Base-by-base conservation (phyloP, 495 filamentous ascomycete genomes). In the Corynascus novoguineensis region DNA sequence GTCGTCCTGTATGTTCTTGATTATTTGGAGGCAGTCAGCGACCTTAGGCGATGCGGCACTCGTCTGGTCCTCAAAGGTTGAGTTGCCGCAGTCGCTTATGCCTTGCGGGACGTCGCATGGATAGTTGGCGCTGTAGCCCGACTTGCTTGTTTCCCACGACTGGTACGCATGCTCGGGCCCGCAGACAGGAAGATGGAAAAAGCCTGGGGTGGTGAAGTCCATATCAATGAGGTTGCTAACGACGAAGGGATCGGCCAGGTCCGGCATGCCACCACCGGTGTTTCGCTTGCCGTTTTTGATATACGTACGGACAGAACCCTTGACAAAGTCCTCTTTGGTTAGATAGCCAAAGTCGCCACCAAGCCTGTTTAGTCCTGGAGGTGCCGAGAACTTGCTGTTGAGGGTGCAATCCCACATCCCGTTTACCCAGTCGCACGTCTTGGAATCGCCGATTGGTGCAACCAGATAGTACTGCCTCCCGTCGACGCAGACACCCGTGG, bases 1-100 rank as follows among this genome's bases (percentile, higher is more conserved):
- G 24, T 55, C 11, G 49, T 61, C 64, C 57, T 70, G 40, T 54
- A 73, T 70, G 49, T 73, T 75, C 17, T 53, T 57, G 31, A 71
- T 58, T 51, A 73, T 71, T 10, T 48, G 25, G 41, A 52, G 37
- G 37, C 55, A 57, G 34, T 57, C 55, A 0, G 15, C 15, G n/a
- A 57, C 34, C 1, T 14, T 19, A 10, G 55, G 55, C 1, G 45
- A 50, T 1, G 55, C 55, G 34, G 11, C 45, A 0, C 0, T 1
- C 12, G 31, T 32, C 17, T 44, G 34, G 46, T 42, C 11, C 1
- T 29, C 46, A 21, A 50, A 50, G 25, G 17, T 50, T 14, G 55
- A 42, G 24, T n/a, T 25, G 34, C 55, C 45, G 35, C 55, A 57
- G 24, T 17, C 8, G 34, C 42, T 25, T 22, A 7, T 41, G 14